Base-by-base conservation (phyloP, 1,284 basidiomycete genomes). In the Pholiota adiposa region DNA sequence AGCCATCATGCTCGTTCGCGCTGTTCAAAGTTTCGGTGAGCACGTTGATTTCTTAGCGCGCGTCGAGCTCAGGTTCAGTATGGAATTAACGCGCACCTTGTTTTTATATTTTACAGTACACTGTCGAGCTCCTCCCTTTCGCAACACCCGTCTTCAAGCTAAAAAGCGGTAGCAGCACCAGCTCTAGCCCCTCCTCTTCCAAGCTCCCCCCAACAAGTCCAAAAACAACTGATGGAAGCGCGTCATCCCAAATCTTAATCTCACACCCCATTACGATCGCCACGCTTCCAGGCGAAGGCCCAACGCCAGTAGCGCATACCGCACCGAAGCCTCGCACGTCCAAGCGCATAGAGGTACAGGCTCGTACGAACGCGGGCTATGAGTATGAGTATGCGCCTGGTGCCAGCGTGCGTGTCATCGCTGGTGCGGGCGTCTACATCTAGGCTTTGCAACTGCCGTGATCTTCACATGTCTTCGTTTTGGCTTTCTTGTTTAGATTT, bases 21-120 rank as follows among this genome's bases (percentile, higher is more conserved):
- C 67, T 75, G 54, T 78, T 81, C 64, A 69, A 64, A 52, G 64
- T 80, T 18, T 70, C 70, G 58, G 80, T 81, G 38, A 56, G 77
- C 70, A 16, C 25, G n/a, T n/a, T n/a, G n/a, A n/a, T n/a, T n/a
- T n/a, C n/a, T 34, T 11, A 9, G 34, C 19, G 36, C 21, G 4
- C 25, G 29, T 5, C 18, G 9, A 18, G 16, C 16, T 25, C 44
- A 21, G 18, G 16, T 19, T 25, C 44, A 27, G 18, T 2, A 18
- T 16, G 1, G 27, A 25, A 52, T 25, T 6, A n/a, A n/a, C n/a
- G n/a, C n/a, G n/a, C n/a, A n/a, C n/a, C n/a, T 27, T 52, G 12
- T 50, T 25, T 48, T 29, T 33, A 21, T 21, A 49, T 53, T 29
- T 8, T 34, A 43, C 60, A 76, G 74, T 76, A 77, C 61, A 54